These are phyloP conservation scores for Lachnellula occidentalis DNA, from an alignment of 2,329 filamentous ascomycete genomes.

Conservation along the genomic window DNA sequence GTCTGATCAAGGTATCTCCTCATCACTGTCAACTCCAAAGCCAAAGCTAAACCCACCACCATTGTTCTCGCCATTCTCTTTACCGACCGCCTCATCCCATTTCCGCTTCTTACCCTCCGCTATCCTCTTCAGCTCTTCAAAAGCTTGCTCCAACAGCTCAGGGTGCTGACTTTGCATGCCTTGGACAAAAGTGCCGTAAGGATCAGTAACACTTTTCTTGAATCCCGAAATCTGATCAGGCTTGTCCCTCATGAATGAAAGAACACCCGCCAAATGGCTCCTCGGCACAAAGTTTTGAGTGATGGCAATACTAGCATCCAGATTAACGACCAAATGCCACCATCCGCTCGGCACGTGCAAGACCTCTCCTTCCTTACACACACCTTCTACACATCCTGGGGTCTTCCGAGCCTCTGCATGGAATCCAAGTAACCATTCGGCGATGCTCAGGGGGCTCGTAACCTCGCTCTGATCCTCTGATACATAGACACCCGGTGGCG, in stretches of 20 bases:
- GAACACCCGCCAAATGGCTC: constrained; percentile 63
- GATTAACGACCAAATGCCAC: constrained; percentile 95
- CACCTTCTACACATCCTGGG: constrained; percentile 75
- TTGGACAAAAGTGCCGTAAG: constrained; percentile 69
- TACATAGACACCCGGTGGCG: constrained; percentile 83
- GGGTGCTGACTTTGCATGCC: constrained; percentile 60
- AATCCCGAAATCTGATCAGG: constrained; percentile 86
- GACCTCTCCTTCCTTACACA: constrained; percentile 80
- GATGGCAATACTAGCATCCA: constrained; percentile 77
- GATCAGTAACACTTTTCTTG: constrained; percentile 61
- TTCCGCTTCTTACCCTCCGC: constrained; percentile 66
- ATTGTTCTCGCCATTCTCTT: constrained; percentile 36
- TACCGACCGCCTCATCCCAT: constrained; percentile 75
- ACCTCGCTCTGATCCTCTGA: constrained; percentile 88
- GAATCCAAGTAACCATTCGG: constrained; percentile 92
- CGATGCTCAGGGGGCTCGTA: constrained; percentile 87
- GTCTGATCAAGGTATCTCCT: constrained; percentile 33
- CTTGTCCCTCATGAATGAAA: constrained; percentile 77
- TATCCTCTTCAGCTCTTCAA: constrained; percentile 60
- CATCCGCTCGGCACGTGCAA: constrained; percentile 90
- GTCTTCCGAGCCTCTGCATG: constrained; percentile 74
- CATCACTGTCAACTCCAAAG: constrained; percentile 51
- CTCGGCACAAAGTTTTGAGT: constrained; percentile 92
- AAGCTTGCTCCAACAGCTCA: constrained; percentile 58
- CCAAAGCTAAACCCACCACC: constrained; percentile 57